These are phyloP conservation scores for Mycena alexandri DNA, from an alignment of 768 basidiomycete genomes.

Conservation along the genomic window DNA sequence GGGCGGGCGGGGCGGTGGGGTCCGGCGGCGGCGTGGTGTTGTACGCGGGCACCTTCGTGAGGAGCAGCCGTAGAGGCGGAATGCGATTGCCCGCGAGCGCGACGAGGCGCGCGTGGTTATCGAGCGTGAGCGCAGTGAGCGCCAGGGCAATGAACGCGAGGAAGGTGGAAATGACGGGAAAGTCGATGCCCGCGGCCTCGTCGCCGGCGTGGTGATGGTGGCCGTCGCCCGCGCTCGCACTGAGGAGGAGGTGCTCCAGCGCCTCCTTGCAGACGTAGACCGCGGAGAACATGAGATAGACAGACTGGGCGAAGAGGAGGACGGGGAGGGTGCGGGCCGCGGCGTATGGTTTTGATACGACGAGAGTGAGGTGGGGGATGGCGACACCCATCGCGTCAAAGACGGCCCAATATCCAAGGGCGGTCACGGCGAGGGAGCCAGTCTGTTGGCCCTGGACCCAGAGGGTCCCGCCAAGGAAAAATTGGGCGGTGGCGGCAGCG, in stretches of 20 bases:
- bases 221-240: conserved; percentile 60
- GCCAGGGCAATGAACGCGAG: conserved; percentile 69
- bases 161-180: conserved; percentile 70
- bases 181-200: conserved; percentile 68
- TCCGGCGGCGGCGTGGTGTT: conserved; percentile 48
- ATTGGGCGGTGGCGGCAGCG: conserved; percentile 82
- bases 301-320: conserved; percentile 87
- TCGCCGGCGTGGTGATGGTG: conserved; percentile 50
- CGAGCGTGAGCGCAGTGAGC: conserved; percentile 67
- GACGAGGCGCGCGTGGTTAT: conserved; percentile 75
- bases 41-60: conserved; percentile 56
- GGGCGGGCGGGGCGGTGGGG: conserved; percentile 51
- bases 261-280: conserved; percentile 99
- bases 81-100: conserved; percentile 74
- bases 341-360: conserved; percentile 50
- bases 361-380: conserved; percentile 43
- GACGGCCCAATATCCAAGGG: conserved; percentile 95
- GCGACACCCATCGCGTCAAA: conserved; percentile 92
- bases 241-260: conserved; percentile 89
- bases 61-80: conserved; percentile 62
- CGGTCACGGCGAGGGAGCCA: conserved; percentile 89
- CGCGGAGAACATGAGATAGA: conserved; percentile 94
- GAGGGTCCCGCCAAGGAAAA: conserved; percentile 76
- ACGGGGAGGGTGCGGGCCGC: conserved; percentile 78
- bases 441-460: conserved; percentile 94